These are phyloP conservation scores for Hemisphaericaspora nanyangensis DNA, from an alignment of 805 yeast species.

Conservation along the genomic window DNA sequence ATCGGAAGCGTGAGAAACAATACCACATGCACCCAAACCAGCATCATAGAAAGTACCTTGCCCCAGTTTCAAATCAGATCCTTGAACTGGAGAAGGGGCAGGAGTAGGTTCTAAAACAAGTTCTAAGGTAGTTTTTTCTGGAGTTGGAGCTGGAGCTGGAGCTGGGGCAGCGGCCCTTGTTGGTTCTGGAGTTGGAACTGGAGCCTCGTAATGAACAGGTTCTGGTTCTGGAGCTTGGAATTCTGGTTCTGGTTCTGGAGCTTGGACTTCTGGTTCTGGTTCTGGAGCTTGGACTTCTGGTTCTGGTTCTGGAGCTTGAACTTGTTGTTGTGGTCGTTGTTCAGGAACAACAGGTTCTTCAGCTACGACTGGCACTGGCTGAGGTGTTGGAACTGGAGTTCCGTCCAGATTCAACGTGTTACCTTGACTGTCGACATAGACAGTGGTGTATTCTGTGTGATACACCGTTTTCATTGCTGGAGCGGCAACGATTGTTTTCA, in stretches of 20 bases:
- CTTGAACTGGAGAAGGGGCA: conserved; percentile 9
- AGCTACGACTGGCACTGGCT: not conserved
- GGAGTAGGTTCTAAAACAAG: conserved; percentile 7
- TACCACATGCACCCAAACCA: conserved; percentile 55
- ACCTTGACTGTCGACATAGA: conserved; percentile 12
- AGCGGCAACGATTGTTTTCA: conserved; percentile 17
- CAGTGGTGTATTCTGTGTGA: conserved; percentile 21
- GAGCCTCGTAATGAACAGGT: conserved; percentile 3
- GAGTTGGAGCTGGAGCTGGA: not conserved
- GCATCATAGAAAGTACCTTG: conserved; percentile 49
- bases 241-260: conserved; percentile 4
- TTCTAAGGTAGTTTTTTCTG: conserved; percentile 12
- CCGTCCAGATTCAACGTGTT: conserved; percentile 3
- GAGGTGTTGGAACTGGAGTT: conserved; percentile 5
- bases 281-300: conserved; percentile 8
- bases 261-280: too few relatives aligned
- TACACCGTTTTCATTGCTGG: conserved; percentile 23
- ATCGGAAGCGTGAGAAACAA: conserved; percentile 41
- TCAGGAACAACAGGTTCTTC: too few relatives aligned
- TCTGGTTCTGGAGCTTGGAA: conserved; percentile 4
- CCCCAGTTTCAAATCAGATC: conserved; percentile 25
- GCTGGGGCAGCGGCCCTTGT: conserved; percentile 9
- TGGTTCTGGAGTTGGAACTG: conserved; percentile 2
- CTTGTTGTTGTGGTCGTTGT: conserved; percentile 8
- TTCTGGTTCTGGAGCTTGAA: conserved; percentile 7